Conservation (phyloP, 2,329 filamentous ascomycete species). For the Pestalotiopsis sp. region DNA sequence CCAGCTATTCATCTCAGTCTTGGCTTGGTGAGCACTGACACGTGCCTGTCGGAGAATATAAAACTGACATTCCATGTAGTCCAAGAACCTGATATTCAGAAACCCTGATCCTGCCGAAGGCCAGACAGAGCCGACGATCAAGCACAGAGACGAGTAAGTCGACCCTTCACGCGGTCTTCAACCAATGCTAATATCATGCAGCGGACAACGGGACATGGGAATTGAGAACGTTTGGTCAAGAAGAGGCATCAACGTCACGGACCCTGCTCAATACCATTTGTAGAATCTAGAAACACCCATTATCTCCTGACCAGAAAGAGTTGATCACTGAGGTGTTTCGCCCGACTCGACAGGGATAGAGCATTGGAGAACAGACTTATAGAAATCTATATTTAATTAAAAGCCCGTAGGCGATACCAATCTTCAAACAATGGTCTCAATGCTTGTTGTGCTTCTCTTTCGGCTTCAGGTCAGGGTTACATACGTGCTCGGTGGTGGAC, state of each 20-base stretch:
- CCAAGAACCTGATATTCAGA: constrained; percentile 33
- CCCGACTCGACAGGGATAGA: too few species aligned
- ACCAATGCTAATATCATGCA: constrained; percentile 14
- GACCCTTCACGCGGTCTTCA: not conserved
- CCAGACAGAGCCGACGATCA: constrained; percentile 29
- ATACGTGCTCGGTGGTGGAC: constrained; percentile 28
- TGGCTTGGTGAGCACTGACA: constrained; percentile 31
- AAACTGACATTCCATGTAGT: constrained; percentile 19
- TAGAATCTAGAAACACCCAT: constrained; percentile 11
- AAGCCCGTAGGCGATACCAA: too few species aligned
- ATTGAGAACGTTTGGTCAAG: constrained; percentile 33
- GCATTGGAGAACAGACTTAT: not conserved
- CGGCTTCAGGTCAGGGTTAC: not conserved
- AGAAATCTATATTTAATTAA: not conserved
- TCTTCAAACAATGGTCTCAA: too few species aligned
- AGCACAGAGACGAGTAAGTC: constrained; percentile 34
- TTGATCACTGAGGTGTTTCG: not conserved
- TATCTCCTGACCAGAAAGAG: not conserved
- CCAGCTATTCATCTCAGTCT: constrained; percentile 44
- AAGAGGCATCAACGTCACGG: constrained; percentile 28
- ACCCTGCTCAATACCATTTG: constrained; percentile 32
- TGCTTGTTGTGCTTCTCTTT: too few species aligned
- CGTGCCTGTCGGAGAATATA: not conserved
- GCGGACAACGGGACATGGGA: constrained; percentile 33
- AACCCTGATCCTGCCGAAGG: constrained; percentile 32